Conservation (phyloP, 257 asterid species). For the Craterostigma plantagineum region DNA sequence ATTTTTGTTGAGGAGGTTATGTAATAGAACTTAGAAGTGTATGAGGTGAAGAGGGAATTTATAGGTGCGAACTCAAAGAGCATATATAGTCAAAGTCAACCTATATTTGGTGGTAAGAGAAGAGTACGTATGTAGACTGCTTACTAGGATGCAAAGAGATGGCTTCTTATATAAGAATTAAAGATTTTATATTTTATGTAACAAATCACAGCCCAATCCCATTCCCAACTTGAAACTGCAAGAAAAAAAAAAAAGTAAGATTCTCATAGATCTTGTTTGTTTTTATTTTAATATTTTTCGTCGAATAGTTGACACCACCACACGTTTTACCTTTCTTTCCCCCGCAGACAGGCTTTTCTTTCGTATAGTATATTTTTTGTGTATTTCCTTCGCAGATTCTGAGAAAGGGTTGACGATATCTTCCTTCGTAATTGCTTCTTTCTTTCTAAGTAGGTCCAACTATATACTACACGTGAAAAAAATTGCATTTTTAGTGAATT, state of each 20-base stretch:
- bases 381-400: conserved; percentile 8
- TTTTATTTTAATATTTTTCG: conserved; percentile 8
- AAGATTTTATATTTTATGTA: conserved; percentile 16
- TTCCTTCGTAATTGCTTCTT: no score
- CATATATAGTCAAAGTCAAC: conserved; percentile 32
- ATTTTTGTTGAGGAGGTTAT: conserved; percentile 32
- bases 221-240: conserved; percentile 9
- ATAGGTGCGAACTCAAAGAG: conserved; percentile 8
- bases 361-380: not conserved
- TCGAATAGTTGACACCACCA: conserved; percentile 25
- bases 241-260: conserved; percentile 14
- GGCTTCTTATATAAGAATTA: no score
- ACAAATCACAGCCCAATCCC: conserved; percentile 20
- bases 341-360: conserved; percentile 14
- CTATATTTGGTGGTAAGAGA: conserved; percentile 33
- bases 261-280: conserved; percentile 43
- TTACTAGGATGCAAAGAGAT: no score
- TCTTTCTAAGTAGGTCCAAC: no score
- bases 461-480: no score
- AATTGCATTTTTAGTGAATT: no score
- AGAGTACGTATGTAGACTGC: no score
- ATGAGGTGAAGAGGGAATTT: conserved; percentile 19
- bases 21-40: no score
- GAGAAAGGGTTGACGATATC: no score
- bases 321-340: conserved; percentile 13